Evolutionary conservation across 306 rosid species (phyloP), one percentile per base, ranked within the genome.

Genomic region (Rosa persica): DNA sequence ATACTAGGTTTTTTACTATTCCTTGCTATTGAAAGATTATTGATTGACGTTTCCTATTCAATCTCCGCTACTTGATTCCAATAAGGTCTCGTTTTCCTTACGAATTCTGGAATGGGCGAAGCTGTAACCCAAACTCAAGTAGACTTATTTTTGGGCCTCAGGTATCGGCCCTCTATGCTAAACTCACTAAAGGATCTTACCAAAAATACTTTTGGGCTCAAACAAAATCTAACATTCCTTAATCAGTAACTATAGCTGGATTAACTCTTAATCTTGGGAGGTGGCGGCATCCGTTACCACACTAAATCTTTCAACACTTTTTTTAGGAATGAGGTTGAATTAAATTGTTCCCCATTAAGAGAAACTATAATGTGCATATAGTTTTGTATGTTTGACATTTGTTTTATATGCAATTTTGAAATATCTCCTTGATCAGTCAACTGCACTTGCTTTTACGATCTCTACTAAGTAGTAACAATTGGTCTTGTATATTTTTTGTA

Each of bases 401-500:
- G 36, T 57, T 39, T 60, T 25, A 34, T 34, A 49, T 36, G 12
- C 16, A 70, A 19, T 46, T 19, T 44, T 3, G n/a, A n/a, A 68
- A 23, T 68, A 44, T 46, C 7, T 70, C 22, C 57, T 30, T 30
- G 44, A 34, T 72, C 62, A 48, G 61, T 20, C 75, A 8, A 30
- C 52, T 79, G 15, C 23, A 42, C 76, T 49, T 64, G 73, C 69
- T 68, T 27, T 36, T 55, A 30, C 49, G 51, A 20, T 3, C 58
- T 8, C 11, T 69, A 40, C 20, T 48, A 61, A 22, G 55, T 17
- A 19, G n/a, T 49, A 49, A 49, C 23, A 49, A n/a, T 36, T n/a
- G 12, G 30, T 73, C 42, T 19, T 62, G 4, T 44, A 16, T 20
- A 30, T 16, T 39, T 67, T 66, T 77, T 72, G 20, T 54, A 72